These are phyloP conservation scores for Debaryomyces sp. DNA, from an alignment of 1,139 yeast genomes.

Conservation along the genomic window DNA sequence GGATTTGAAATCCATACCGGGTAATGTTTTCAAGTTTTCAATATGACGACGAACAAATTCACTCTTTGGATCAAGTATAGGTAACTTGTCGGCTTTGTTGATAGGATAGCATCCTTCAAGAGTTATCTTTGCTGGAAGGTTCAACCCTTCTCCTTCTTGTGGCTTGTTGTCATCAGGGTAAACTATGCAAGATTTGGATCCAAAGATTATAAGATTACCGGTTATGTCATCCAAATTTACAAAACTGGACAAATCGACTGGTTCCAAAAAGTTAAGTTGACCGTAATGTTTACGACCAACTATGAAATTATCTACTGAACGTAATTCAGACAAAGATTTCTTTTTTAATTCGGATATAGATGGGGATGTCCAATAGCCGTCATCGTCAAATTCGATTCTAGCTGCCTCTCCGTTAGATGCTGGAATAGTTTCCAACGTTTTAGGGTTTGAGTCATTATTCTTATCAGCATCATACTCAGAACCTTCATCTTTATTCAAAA, in stretches of 20 bases:
- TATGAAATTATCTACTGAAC: slow-evolving; percentile 63
- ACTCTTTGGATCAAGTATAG: slow-evolving; percentile 78
- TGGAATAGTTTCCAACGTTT: slow-evolving; percentile 4
- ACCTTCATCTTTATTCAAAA: slow-evolving; percentile 18
- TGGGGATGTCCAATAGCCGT: slow-evolving; percentile 91
- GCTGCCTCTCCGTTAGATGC: slow-evolving; percentile 31
- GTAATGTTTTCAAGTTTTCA: slow-evolving; percentile 61
- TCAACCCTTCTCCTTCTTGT: slow-evolving; percentile 76
- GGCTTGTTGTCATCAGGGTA: slow-evolving; percentile 78
- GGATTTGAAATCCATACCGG: slow-evolving; percentile 64
- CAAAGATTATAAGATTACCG: slow-evolving; percentile 66
- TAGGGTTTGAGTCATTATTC: slow-evolving; percentile 15
- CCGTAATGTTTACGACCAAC: slow-evolving; percentile 87
- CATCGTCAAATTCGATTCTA: slow-evolving; percentile 41
- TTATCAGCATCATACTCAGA: slow-evolving; percentile 10
- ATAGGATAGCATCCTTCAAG: slow-evolving; percentile 79
- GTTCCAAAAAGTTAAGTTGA: slow-evolving; percentile 68
- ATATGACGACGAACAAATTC: slow-evolving; percentile 72
- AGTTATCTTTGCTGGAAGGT: slow-evolving; percentile 72
- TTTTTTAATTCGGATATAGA: slow-evolving; percentile 61
- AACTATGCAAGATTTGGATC: slow-evolving; percentile 61
- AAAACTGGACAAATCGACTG: slow-evolving; percentile 79
- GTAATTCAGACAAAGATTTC: slow-evolving; percentile 63
- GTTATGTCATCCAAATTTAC: slow-evolving; percentile 62
- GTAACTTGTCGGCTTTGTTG: slow-evolving; percentile 69